Percentiles rank a stretch among this genome's conserved stretches.
phyloP scores from a whole-genome alignment of 192 early-diverging fungal genomes.

The Backusella circina region DNA sequence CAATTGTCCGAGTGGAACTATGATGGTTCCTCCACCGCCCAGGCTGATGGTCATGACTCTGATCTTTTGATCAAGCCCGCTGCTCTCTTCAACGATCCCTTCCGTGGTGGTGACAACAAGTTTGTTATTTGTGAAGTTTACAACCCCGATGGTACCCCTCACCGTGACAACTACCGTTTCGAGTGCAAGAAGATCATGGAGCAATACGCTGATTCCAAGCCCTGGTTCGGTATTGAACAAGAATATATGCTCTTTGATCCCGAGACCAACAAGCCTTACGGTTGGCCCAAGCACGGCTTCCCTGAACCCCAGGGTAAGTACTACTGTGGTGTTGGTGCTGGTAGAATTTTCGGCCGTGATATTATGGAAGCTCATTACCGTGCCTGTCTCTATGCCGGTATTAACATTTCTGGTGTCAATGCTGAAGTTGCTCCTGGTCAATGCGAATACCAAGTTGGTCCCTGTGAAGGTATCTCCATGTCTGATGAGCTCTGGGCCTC shows the following conservation, averaged over 20 bases:
- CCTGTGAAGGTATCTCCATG: constrained; percentile 50
- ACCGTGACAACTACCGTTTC: constrained; percentile 47
- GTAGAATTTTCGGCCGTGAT: constrained; percentile 50
- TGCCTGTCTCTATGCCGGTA: constrained; percentile 52
- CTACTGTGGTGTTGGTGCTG: constrained; percentile 55
- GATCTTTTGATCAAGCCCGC: constrained; percentile 48
- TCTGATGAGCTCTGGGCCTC: constrained; percentile 56
- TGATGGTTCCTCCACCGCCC: constrained; percentile 52
- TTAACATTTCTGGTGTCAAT: constrained; percentile 41
- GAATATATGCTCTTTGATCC: constrained; percentile 50
- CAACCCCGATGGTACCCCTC: constrained; percentile 53
- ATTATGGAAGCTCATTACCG: constrained; percentile 57
- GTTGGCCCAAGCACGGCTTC: constrained; percentile 55
- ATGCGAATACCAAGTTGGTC: constrained; percentile 57
- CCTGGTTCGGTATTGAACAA: constrained; percentile 61
- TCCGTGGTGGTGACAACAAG: constrained; percentile 55
- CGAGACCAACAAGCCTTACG: constrained; percentile 41
- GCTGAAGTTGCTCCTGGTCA: constrained; percentile 52
- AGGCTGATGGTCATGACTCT: constrained; percentile 50
- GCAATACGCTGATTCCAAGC: constrained; percentile 28
- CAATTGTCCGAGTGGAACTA: constrained; percentile 54
- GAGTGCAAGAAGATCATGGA: constrained; percentile 40
- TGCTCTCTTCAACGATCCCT: constrained; percentile 49
- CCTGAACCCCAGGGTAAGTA: constrained; percentile 54
- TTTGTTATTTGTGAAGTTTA: constrained; percentile 48